Conservation (phyloP, 345 rosid genomes). For the Citrus sp. region DNA sequence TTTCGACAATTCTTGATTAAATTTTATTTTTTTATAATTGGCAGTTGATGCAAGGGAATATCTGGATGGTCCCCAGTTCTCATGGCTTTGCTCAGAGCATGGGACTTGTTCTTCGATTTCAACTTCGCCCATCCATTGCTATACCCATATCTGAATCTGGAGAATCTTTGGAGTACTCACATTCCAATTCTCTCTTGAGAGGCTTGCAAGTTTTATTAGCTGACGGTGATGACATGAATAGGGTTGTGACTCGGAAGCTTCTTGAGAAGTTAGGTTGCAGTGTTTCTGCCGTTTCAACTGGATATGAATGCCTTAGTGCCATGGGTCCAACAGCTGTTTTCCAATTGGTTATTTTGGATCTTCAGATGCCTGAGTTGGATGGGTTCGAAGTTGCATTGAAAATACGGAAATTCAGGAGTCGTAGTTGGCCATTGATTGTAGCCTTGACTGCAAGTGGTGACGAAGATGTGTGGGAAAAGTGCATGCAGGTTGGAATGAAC, state of each 20-base stretch:
- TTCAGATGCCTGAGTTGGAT: slow-evolving; percentile 73
- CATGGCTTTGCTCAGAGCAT: slow-evolving; percentile 64
- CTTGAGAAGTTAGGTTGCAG: slow-evolving; percentile 85
- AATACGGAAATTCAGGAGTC: slow-evolving; percentile 59
- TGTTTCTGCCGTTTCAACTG: slow-evolving; percentile 67
- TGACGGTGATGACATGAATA: slow-evolving; percentile 68
- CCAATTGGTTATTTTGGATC: slow-evolving; percentile 72
- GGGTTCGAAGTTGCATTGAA: slow-evolving; percentile 79
- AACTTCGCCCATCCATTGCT: slow-evolving; percentile 43
- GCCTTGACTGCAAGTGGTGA: slow-evolving; percentile 58
- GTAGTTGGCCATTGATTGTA: slow-evolving; percentile 64
- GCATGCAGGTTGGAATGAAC: slow-evolving; percentile 67
- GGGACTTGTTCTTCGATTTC: slow-evolving; percentile 72
- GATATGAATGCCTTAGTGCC: slow-evolving; percentile 64
- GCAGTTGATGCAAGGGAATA: slow-evolving; percentile 88
- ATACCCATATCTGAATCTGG: slow-evolving; percentile 39
- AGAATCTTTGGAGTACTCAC: slow-evolving; percentile 51
- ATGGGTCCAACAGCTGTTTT: slow-evolving; percentile 46
- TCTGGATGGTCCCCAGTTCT: slow-evolving; percentile 58
- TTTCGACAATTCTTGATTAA: background rate
- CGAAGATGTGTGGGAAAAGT: slow-evolving; percentile 59
- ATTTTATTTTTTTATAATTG: slow-evolving; percentile 3
- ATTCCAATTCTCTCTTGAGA: slow-evolving; percentile 55
- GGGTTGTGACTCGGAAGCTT: slow-evolving; percentile 71
- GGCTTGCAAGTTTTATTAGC: slow-evolving; percentile 72